Evolutionary conservation across 768 basidiomycete species (phyloP), one percentile per base, ranked within the genome.

Genomic region (Lentinula lateritia): DNA sequence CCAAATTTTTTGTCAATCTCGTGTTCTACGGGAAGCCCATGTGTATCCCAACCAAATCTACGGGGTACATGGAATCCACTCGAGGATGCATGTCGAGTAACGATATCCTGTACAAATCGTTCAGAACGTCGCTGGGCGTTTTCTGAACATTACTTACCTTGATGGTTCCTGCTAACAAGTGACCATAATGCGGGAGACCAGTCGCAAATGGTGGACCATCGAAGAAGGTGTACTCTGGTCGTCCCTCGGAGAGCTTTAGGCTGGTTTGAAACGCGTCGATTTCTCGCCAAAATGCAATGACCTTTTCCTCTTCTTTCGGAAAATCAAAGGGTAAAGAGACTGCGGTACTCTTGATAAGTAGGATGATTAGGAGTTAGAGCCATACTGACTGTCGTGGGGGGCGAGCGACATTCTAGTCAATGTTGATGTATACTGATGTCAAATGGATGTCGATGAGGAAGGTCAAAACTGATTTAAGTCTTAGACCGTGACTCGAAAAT

Each of bases 1-100:
- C 86, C 86, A 50, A 98, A 82, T 68, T 84, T 89, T 79, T 98
- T 98, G 82, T 99, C 97, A 78, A 99, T 99, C 79, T 97, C 93
- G 78, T 98, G 95, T 74, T 99, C 97, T 70, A 99, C 95, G 39
- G 96, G 97, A 32, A 99, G 85, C 56, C 96, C 96, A 76, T 99
- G 96, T 5, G 95, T 98, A 75, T 98, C 96, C 96, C 96, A 98
- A 58, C 96, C 96, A 72, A 98, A 98, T 57, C 96, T 86, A 62
- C 96, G 88, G 61, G 88, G 83, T 67, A 98, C 96, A 70, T 98
- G 90, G 74, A 86, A 88, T 6, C 96, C 96, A 59, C 90, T 94
- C 56, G 93, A 88, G 72, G 93, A 90, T 1, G 95, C 95, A 75
- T 97, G 94, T 58, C 96, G 86, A 46, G 96, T 98, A 60, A 98